A percentile compares a stretch with the other conserved stretches of the same genome.
Conservation (phyloP, 208 protist species). For the Pavlovales sp. region DNA sequence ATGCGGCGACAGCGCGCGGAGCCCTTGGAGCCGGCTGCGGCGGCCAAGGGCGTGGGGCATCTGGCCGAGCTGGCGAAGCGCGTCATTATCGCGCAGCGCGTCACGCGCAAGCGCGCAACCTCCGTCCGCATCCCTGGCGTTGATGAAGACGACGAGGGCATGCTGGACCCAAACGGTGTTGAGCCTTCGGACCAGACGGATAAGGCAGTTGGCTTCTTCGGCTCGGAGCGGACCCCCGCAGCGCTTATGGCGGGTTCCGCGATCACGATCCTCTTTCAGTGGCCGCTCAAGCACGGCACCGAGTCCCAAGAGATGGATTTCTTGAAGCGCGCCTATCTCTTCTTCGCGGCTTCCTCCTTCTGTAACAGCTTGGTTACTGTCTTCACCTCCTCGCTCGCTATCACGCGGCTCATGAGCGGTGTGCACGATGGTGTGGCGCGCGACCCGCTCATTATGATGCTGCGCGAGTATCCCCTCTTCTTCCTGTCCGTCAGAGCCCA, state of each 20-base stretch:
- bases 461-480: neutral
- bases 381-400: neutral
- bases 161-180: no score
- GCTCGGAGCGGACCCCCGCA: neutral
- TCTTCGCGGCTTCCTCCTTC: neutral
- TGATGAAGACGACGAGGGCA: no score
- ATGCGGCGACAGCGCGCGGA: no score
- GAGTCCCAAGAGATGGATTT: neutral
- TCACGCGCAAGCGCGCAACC: no score
- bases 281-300: neutral
- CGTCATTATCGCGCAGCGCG: no score
- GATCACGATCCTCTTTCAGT: neutral
- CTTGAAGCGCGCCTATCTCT: neutral
- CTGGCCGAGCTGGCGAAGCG: no score
- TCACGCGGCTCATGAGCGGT: neutral
- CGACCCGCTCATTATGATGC: neutral
- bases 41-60: no score
- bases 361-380: neutral
- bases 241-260: neutral
- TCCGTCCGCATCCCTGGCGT: no score
- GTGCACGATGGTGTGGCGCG: neutral
- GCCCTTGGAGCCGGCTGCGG: no score
- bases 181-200: no score
- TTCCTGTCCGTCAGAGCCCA: neutral
- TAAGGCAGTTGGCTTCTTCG: neutral